Evolutionary conservation across 345 rosid species (phyloP), one percentile per base, ranked within the genome.

Genomic region (Eucalyptus cloeziana): DNA sequence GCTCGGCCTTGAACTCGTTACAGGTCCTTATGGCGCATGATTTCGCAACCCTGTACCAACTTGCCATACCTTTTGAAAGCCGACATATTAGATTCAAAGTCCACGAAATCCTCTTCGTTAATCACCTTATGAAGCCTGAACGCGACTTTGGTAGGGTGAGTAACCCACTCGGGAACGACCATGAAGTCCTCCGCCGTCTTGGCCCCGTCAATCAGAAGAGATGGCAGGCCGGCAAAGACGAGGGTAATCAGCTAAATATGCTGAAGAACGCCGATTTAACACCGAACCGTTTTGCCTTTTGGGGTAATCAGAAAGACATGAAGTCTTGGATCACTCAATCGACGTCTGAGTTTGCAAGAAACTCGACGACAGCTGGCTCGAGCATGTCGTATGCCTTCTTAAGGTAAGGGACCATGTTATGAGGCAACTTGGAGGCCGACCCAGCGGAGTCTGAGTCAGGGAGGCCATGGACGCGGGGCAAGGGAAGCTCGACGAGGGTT

Each of bases 271-370:
- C 93, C 7, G 87, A 45, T 60, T 71, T 52, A 49, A 93, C 85
- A 2, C 92, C 89, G 5, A 92, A 56, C n/a, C 62, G 87, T n/a
- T 88, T 24, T 16, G 93, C 90, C 10, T 89, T 31, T 3, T 90
- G 81, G 44, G 94, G 94, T 19, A 94, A 86, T 93, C 95, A 94
- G 87, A 92, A 87, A 71, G 94, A 50, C 16, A 90, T 87, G 71
- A 92, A 90, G 89, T 94, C 95, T 8, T 81, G 92, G 15, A 94
- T 67, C 44, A 93, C 24, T 93, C 94, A 94, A 13, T 93, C 24
- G 21, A 88, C 94, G 58, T 87, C 89, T 1, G 89, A 51, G 13
- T 90, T 52, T 47, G 88, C 86, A 4, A 94, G 93, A 49, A 94
- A 89, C 15, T 47, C 54, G 13, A 88, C 87, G 43, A 93, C 49